phyloP scores from a whole-genome alignment of 2,329 filamentous ascomycete species.

The Neurospora sp. region DNA sequence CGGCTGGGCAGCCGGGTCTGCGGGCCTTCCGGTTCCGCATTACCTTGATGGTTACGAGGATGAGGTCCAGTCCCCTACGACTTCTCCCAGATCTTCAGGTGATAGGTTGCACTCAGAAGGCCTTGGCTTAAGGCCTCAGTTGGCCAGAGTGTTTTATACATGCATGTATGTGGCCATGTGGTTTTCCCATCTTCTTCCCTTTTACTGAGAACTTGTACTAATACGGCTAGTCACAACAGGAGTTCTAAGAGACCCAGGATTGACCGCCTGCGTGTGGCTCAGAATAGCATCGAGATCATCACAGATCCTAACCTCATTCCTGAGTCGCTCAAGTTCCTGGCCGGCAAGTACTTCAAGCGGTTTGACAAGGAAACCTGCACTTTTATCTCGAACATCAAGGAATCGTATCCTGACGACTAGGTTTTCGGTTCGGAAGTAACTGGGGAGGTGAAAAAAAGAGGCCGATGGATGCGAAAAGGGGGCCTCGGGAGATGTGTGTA shows the following conservation, averaged over 20 bases:
- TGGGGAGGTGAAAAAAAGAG: neutral
- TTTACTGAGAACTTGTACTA: conserved; percentile 4
- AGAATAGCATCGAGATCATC: conserved; percentile 70
- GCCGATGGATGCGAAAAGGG: neutral
- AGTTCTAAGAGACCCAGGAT: conserved; percentile 43
- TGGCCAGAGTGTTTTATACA: conserved; percentile 68
- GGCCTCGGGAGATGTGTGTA: neutral
- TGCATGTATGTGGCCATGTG: conserved; percentile 58
- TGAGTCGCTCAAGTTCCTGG: conserved; percentile 52
- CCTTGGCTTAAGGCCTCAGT: conserved; percentile 41
- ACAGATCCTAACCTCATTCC: conserved; percentile 36
- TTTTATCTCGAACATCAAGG: conserved; percentile 73
- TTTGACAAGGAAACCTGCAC: conserved; percentile 58
- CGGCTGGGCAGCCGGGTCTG: conserved; percentile 59
- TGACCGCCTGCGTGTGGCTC: conserved; percentile 61
- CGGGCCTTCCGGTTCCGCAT: conserved; percentile 19
- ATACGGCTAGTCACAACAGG: conserved; percentile 16
- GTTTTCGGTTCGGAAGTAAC: conserved; percentile 3
- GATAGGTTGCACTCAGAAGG: conserved; percentile 23
- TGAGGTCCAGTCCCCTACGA: conserved; percentile 35
- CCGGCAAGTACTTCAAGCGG: conserved; percentile 80
- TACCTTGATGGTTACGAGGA: conserved; percentile 22
- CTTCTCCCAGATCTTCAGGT: conserved; percentile 26
- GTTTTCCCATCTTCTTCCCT: neutral
- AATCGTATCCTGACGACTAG: conserved; percentile 81